A percentile compares a stretch with the other conserved stretches of the same genome.
Evolutionary conservation across 176 grass and related monocot species (phyloP).

Genomic region (Typha latifolia): DNA sequence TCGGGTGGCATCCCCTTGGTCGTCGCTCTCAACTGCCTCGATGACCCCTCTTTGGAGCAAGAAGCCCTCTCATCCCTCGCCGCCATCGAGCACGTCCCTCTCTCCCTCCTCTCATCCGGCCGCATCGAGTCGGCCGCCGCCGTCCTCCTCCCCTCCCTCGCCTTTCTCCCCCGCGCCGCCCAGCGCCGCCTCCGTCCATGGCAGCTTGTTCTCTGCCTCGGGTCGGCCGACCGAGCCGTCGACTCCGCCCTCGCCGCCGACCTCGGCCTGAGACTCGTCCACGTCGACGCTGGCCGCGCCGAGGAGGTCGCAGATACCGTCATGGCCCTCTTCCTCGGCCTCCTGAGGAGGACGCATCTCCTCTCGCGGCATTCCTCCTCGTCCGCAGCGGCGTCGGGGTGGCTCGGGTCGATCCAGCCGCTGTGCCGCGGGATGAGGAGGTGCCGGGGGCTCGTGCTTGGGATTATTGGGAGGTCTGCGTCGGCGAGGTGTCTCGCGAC

Average conservation of each 20-base stretch:
- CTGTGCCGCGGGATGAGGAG: slow-evolving; percentile 82
- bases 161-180: slow-evolving; percentile 69
- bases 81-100: slow-evolving; percentile 58
- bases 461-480: slow-evolving; percentile 73
- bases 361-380: slow-evolving; percentile 61
- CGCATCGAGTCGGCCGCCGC: slow-evolving; percentile 63
- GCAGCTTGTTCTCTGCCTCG: slow-evolving; percentile 95
- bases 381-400: slow-evolving; percentile 44
- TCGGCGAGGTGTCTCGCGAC: slow-evolving; percentile 78
- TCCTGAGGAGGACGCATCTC: slow-evolving; percentile 73
- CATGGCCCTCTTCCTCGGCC: slow-evolving; percentile 83
- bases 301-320: slow-evolving; percentile 96
- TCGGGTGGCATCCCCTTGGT: slow-evolving; percentile 32
- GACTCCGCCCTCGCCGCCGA: slow-evolving; percentile 64
- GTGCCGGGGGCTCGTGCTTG: slow-evolving; percentile 85
- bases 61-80: slow-evolving; percentile 53
- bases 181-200: slow-evolving; percentile 84
- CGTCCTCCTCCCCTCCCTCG: slow-evolving; percentile 61
- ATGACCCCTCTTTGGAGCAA: slow-evolving; percentile 67
- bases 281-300: slow-evolving; percentile 73
- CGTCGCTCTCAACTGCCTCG: slow-evolving; percentile 76
- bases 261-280: slow-evolving; percentile 69
- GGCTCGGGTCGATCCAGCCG: slow-evolving; percentile 68
- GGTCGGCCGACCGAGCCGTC: slow-evolving; percentile 66
- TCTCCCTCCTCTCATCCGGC: slow-evolving; percentile 45